Evolutionary conservation across 495 filamentous ascomycete species (phyloP).

Genomic region (Penicillium macrosclerotiorum): DNA sequence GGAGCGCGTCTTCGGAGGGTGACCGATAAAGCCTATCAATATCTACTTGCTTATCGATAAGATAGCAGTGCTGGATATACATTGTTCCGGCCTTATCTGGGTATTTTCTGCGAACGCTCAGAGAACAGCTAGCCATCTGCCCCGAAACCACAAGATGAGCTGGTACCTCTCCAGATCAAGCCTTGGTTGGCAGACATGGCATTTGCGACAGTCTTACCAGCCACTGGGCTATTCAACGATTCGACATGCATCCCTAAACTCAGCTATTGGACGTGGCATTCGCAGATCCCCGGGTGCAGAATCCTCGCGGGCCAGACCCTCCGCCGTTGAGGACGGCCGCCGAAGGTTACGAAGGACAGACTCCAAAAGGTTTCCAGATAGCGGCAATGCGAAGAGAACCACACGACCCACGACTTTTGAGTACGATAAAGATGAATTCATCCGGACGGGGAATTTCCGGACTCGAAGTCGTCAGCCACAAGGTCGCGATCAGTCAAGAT

Average conservation of each 20-base stretch:
- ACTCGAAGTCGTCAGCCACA: constrained; percentile 27
- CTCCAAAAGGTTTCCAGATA: neutral
- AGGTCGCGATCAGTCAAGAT: constrained; percentile 3
- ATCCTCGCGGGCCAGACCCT: constrained; percentile 3
- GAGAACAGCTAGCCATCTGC: neutral
- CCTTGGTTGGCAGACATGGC: neutral
- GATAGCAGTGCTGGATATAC: neutral
- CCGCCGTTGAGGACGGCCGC: neutral
- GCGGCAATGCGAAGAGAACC: neutral
- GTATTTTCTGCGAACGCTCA: too few relatives aligned
- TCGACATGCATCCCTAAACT: constrained; percentile 53
- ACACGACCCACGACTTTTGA: neutral
- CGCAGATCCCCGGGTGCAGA: constrained; percentile 33
- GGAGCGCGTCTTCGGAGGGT: neutral
- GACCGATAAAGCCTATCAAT: neutral
- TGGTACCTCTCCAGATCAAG: constrained; percentile 3
- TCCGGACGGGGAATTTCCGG: constrained; percentile 37
- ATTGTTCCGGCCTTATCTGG: neutral
- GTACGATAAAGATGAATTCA: constrained; percentile 37
- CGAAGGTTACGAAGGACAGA: constrained; percentile 2
- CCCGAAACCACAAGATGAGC: constrained; percentile 3
- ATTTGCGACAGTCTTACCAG: neutral
- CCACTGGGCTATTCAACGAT: too few relatives aligned
- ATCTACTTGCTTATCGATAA: neutral
- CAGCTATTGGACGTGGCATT: constrained; percentile 54